Conservation (phyloP, 108 stramenopile genomes). For the Cyclostephanos tholiformis region DNA sequence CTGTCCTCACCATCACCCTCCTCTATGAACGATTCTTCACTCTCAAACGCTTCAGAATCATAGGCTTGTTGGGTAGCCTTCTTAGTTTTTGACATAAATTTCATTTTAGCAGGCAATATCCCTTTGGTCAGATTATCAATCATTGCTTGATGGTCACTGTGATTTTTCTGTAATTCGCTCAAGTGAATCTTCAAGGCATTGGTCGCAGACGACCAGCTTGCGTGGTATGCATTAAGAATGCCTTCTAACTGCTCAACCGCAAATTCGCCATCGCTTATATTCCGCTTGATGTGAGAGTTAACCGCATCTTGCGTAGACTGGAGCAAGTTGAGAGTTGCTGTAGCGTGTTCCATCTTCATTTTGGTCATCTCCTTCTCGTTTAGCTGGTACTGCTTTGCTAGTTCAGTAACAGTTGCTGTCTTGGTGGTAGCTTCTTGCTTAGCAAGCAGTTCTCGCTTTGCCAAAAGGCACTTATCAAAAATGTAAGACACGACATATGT, state of each 20-base stretch:
- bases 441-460: slow-evolving; percentile 44
- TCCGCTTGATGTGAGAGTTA: slow-evolving; percentile 38
- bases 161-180: slow-evolving; percentile 30
- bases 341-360: no score
- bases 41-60: slow-evolving; percentile 32
- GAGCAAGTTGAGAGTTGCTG: slow-evolving; percentile 55
- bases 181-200: slow-evolving; percentile 35
- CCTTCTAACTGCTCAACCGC: slow-evolving; percentile 26
- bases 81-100: slow-evolving; percentile 26
- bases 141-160: slow-evolving; percentile 36
- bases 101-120: slow-evolving; percentile 25
- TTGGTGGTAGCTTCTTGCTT: slow-evolving; percentile 47
- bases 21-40: slow-evolving; percentile 40
- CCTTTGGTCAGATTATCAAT: slow-evolving; percentile 44
- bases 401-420: slow-evolving; percentile 38
- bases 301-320: slow-evolving; percentile 57
- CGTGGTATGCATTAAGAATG: slow-evolving; percentile 43
- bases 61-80: slow-evolving; percentile 2
- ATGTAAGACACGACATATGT: slow-evolving; percentile 36
- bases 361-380: slow-evolving; percentile 43
- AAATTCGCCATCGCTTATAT: slow-evolving; percentile 26
- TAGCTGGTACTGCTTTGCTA: slow-evolving; percentile 38
- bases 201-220: slow-evolving; percentile 29
- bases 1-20: slow-evolving; percentile 44
- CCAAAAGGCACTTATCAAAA: slow-evolving; percentile 36